Evolutionary conservation across 2,329 filamentous ascomycete species (phyloP).

Genomic region (Trichophyton benhamiae): DNA sequence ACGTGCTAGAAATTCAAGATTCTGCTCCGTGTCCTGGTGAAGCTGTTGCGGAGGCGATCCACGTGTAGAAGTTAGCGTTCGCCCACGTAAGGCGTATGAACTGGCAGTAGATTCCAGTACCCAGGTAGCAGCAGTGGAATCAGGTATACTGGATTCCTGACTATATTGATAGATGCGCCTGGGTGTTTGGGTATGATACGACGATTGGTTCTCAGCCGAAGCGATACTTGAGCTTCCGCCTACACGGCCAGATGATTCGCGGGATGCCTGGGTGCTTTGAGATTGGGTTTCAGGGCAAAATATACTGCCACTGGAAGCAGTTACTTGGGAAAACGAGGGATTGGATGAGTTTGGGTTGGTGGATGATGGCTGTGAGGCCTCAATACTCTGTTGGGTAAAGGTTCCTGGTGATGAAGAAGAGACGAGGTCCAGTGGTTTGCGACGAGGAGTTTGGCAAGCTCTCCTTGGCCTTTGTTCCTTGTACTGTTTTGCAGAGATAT

Average conservation of each 20-base stretch:
- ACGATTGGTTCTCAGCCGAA: not conserved
- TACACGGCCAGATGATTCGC: not conserved
- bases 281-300: conserved; percentile 5
- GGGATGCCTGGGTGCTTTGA: conserved; percentile 5
- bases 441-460: not conserved
- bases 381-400: not conserved
- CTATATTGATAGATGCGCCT: not conserved
- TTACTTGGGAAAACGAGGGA: conserved; percentile 1
- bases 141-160: not conserved
- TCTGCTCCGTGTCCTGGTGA: not conserved
- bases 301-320: conserved; percentile 8
- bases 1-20: not conserved
- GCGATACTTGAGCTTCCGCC: not conserved
- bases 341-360: not conserved
- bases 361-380: not conserved
- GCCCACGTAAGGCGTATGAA: not conserved
- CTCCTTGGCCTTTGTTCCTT: conserved; percentile 8
- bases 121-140: not conserved
- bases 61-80: not conserved
- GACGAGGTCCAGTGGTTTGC: not conserved
- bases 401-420: conserved; percentile 3
- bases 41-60: not conserved
- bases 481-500: conserved; percentile 5
- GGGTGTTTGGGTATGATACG: not conserved
- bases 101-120: not conserved